Evolutionary conservation across 1,284 basidiomycete species (phyloP).

Genomic region (Wolfiporia cocos): DNA sequence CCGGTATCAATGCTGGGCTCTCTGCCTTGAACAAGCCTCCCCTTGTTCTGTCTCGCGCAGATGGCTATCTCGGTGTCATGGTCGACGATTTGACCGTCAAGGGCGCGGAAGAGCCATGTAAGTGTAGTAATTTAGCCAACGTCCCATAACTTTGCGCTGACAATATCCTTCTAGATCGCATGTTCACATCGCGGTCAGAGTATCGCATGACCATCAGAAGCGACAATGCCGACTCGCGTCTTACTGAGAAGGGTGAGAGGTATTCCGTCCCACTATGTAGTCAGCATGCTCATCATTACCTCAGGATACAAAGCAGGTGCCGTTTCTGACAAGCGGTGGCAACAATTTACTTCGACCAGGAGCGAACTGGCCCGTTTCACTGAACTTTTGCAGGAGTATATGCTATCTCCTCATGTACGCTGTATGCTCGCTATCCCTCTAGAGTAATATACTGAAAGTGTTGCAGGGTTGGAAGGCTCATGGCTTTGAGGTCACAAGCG

Average conservation of each 20-base stretch:
- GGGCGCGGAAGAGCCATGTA: constrained; percentile 87
- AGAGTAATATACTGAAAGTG: background rate
- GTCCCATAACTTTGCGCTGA: no score
- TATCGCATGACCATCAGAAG: constrained; percentile 83
- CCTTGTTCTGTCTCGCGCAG: constrained; percentile 70
- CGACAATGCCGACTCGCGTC: constrained; percentile 81
- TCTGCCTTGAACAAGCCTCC: constrained; percentile 49
- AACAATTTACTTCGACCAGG: constrained; percentile 39
- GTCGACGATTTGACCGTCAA: constrained; percentile 86
- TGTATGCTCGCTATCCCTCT: background rate
- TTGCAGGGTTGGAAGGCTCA: constrained; percentile 49
- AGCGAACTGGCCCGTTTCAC: constrained; percentile 46
- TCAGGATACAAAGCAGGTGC: constrained; percentile 40
- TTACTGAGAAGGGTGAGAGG: constrained; percentile 66
- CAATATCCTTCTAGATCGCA: constrained; percentile 63
- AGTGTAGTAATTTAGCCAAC: no score
- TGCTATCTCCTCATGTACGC: constrained; percentile 56
- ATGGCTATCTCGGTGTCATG: constrained; percentile 85
- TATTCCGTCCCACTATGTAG: background rate
- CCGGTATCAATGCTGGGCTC: constrained; percentile 84
- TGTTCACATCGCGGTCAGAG: constrained; percentile 90
- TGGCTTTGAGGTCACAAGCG: constrained; percentile 50
- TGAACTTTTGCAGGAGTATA: constrained; percentile 39
- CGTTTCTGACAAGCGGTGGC: constrained; percentile 64
- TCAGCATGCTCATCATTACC: constrained; percentile 1